These are phyloP conservation scores for Zasmidium citrigriseum DNA, from an alignment of 2,329 filamentous ascomycete genomes.

Conservation along the genomic window DNA sequence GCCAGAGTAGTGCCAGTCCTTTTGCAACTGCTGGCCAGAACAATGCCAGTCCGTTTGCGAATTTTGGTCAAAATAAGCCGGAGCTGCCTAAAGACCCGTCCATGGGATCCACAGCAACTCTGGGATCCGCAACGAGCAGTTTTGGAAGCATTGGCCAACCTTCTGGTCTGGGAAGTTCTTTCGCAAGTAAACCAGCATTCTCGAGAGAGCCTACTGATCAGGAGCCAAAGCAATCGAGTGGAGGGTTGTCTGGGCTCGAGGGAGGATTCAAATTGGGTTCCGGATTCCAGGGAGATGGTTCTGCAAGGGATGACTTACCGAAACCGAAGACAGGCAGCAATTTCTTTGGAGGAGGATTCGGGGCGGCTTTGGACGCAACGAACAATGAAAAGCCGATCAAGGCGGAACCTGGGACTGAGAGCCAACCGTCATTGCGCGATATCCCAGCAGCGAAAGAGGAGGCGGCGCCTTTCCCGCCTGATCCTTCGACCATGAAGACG, in stretches of 20 bases:
- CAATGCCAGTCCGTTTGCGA: slow-evolving; percentile 18
- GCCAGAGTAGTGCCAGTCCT: slow-evolving; percentile 7
- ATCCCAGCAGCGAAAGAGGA: slow-evolving; percentile 33
- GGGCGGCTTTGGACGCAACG: slow-evolving; percentile 33
- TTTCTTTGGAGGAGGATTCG: slow-evolving; percentile 35
- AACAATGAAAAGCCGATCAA: slow-evolving; percentile 41
- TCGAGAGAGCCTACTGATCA: slow-evolving; percentile 29
- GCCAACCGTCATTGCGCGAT: slow-evolving; percentile 34
- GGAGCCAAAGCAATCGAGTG: slow-evolving; percentile 7
- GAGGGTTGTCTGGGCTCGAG: slow-evolving; percentile 33
- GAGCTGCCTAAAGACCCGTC: slow-evolving; percentile 16
- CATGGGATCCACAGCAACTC: slow-evolving; percentile 43
- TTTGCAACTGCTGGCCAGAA: slow-evolving; percentile 22
- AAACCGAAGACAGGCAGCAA: slow-evolving; percentile 42
- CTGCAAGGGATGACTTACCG: slow-evolving; percentile 60
- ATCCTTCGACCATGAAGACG: slow-evolving; percentile 41
- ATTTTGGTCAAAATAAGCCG: slow-evolving; percentile 17
- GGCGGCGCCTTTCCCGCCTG: slow-evolving; percentile 39
- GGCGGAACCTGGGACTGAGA: slow-evolving; percentile 37
- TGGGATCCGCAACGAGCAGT: slow-evolving; percentile 35
- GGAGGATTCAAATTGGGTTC: slow-evolving; percentile 67
- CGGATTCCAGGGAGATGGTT: slow-evolving; percentile 66
- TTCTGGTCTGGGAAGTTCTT: slow-evolving; percentile 28
- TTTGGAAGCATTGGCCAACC: slow-evolving; percentile 36
- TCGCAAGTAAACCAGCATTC: slow-evolving; percentile 29